Evolutionary conservation across 257 asterid genomes (phyloP).

Genomic region (Plantago ovata): DNA sequence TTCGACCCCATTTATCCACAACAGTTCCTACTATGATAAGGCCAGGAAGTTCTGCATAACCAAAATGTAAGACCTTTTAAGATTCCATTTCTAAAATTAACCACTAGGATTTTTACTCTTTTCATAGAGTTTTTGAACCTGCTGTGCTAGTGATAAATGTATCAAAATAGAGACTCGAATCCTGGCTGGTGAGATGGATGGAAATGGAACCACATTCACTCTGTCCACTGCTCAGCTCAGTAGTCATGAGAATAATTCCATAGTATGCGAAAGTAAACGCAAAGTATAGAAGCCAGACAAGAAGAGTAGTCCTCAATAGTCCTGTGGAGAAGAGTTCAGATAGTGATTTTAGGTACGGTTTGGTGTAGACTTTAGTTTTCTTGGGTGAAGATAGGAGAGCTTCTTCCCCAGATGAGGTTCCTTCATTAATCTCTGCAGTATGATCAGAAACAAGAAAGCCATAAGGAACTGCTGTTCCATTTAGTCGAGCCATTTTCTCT

Average conservation of each 20-base stretch:
- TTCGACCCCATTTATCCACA: conserved; percentile 27
- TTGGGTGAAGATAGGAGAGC: conserved; percentile 11
- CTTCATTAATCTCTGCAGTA: too few species aligned
- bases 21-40: conserved; percentile 12
- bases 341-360: conserved; percentile 1
- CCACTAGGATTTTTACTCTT: too few species aligned
- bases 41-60: conserved; percentile 23
- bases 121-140: conserved; percentile 6
- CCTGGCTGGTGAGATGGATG: background rate
- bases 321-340: conserved; percentile 23
- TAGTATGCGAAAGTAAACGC: conserved; percentile 26
- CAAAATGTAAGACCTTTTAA: too few species aligned
- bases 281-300: conserved; percentile 22
- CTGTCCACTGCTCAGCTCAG: conserved; percentile 25
- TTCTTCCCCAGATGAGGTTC: background rate
- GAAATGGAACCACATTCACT: conserved; percentile 9
- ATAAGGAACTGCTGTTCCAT: conserved; percentile 19
- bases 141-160: conserved; percentile 22
- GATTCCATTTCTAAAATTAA: background rate
- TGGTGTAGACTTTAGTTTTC: background rate
- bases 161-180: conserved; percentile 20
- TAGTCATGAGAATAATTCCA: conserved; percentile 25
- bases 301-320: conserved; percentile 25
- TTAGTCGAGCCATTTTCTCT: conserved; percentile 25
- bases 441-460: conserved; percentile 22